phyloP scores from a whole-genome alignment of 768 basidiomycete species.

The Trametes cubensis region DNA sequence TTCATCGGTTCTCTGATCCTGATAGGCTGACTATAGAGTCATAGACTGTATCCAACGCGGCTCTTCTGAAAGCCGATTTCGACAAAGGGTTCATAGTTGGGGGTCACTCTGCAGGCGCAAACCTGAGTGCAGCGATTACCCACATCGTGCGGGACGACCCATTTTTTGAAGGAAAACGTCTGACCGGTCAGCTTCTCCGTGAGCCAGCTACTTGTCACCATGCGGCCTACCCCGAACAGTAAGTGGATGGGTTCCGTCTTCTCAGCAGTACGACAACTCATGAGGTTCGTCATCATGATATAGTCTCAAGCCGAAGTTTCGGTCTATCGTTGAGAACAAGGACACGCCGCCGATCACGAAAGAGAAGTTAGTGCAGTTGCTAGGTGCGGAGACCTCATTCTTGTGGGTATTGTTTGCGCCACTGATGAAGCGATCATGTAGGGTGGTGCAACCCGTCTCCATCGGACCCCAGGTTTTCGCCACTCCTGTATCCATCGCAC shows the following conservation, averaged over 20 bases:
- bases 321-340: conserved; percentile 28
- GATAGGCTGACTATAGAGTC: neutral
- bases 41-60: conserved; percentile 20
- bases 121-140: conserved; percentile 28
- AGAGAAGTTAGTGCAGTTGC: neutral
- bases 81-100: conserved; percentile 32
- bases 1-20: neutral
- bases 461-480: conserved; percentile 5
- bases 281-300: no score
- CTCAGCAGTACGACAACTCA: no score
- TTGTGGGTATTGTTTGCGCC: no score
- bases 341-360: conserved; percentile 19
- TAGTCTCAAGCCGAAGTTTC: conserved; percentile 29
- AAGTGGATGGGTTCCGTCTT: neutral
- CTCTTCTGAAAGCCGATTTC: conserved; percentile 20
- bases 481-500: conserved; percentile 8
- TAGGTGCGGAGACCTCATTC: neutral
- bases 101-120: conserved; percentile 32
- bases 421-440: no score
- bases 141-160: conserved; percentile 33
- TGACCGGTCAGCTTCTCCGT: conserved; percentile 33
- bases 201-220: conserved; percentile 26
- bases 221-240: conserved; percentile 22
- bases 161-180: conserved; percentile 23
- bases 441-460: neutral